Base-by-base conservation (phyloP, 2,329 filamentous ascomycete species). In the Talaromyces sp. region DNA sequence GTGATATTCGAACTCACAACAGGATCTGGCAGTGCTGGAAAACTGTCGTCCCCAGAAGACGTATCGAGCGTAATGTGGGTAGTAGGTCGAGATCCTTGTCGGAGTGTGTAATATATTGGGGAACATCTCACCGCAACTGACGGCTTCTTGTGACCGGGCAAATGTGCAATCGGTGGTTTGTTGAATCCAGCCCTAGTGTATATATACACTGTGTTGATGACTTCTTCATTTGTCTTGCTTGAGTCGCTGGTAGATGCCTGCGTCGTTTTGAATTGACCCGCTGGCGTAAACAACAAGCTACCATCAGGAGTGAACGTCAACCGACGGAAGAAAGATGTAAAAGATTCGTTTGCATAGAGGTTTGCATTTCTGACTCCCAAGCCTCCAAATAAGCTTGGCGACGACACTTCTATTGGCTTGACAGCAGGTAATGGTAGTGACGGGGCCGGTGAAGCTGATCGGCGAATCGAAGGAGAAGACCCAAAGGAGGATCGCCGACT, bases 181-280 rank as follows among this genome's bases (percentile, higher is more conserved):
- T 97, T 98, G 73, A 99, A 92, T 27, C 95, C 95, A 35, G 93
- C 95, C 71, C 95, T 85, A 0, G 94, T 97, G 77, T 99, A 99
- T 62, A 99, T 95, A 78, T 99, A 99, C 24, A 99, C 96, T 0
- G 95, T 99, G 74, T 99, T 99, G 71, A 91, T 93, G 60, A 97
- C 85, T 70, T 99, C 94, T 70, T 95, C 94, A 0, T 85, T 85
- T 0, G 87, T 84, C 76, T 93, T 96, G 1, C 83, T 74, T n/a
- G 83, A 80, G 67, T 93, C 90, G 58, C 86, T 85, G 24, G 88
- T 81, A 57, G 87, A 86, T 24, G 83, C 81, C 69, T 92, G 87
- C 60, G 92, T 87, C 2, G 90, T 90, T 75, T 97, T 96, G 78
- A 95, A 98, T 74, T 98, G 95, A 8, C 95, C 95, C 1, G 95